phyloP scores from a whole-genome alignment of 768 basidiomycete species.

The Boletus rubescentipes region DNA sequence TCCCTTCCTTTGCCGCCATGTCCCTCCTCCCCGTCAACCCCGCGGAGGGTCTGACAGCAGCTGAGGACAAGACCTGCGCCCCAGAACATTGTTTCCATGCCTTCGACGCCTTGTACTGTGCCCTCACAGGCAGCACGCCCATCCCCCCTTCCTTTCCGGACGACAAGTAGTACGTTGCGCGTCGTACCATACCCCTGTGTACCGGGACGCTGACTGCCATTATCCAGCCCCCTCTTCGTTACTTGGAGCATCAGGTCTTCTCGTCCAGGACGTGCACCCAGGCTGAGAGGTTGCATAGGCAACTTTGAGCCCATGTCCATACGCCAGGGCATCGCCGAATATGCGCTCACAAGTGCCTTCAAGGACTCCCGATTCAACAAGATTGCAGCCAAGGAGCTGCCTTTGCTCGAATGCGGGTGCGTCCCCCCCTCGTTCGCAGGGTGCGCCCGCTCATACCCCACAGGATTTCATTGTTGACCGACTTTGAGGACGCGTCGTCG shows the following conservation, averaged over 20 bases:
- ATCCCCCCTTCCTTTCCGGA: conserved; percentile 64
- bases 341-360: conserved; percentile 90
- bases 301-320: conserved; percentile 80
- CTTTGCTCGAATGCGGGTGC: conserved; percentile 83
- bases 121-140: conserved; percentile 54
- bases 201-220: conserved; percentile 5
- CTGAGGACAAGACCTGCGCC: conserved; percentile 52
- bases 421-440: conserved; percentile 28
- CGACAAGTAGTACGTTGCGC: conserved; percentile 69
- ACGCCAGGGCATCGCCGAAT: conserved; percentile 78
- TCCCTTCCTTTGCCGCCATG: conserved; percentile 40
- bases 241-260: conserved; percentile 86
- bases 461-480: conserved; percentile 90
- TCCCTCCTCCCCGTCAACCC: conserved; percentile 56
- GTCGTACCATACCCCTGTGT: conserved; percentile 20
- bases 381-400: conserved; percentile 76
- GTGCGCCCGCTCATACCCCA: background rate
- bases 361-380: conserved; percentile 82
- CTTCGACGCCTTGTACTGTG: conserved; percentile 79
- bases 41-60: conserved; percentile 39
- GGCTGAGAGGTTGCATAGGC: conserved; percentile 92
- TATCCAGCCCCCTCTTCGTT: conserved; percentile 75
- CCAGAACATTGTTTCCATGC: conserved; percentile 79
- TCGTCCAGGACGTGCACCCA: conserved; percentile 56
- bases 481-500: conserved; percentile 81